Conservation (phyloP, 306 rosid species). For the Rosa persica region DNA sequence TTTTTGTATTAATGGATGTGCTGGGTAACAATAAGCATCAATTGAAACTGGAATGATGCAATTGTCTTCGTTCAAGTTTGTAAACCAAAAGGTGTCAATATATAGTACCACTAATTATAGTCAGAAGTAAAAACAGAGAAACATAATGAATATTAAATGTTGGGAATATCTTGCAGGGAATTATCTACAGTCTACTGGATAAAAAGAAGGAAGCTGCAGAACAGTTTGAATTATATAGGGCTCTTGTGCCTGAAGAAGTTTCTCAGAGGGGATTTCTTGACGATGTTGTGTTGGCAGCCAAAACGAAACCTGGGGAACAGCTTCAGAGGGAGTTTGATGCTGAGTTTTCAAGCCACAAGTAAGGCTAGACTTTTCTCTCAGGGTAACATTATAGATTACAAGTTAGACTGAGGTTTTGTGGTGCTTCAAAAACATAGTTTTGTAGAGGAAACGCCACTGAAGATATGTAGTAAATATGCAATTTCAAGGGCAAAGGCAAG, state of each 20-base stretch:
- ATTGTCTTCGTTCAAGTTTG: not conserved
- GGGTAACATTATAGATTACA: not conserved
- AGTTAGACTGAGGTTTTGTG: not conserved
- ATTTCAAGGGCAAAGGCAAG: not conserved
- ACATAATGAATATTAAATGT: not conserved
- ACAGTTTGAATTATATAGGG: conserved; percentile 69
- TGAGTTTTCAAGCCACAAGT: conserved; percentile 51
- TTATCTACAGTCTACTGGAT: conserved; percentile 74
- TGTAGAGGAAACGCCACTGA: not conserved
- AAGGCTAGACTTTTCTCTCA: conserved; percentile 2
- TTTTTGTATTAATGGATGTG: not conserved
- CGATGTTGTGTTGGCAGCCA: conserved; percentile 73
- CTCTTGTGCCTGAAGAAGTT: conserved; percentile 81
- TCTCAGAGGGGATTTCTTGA: conserved; percentile 85
- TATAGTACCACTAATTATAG: not conserved
- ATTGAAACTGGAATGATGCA: not conserved
- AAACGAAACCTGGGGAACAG: conserved; percentile 48
- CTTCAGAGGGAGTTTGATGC: conserved; percentile 54
- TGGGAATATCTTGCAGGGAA: conserved; percentile 56
- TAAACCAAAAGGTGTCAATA: not conserved
- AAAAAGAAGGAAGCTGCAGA: conserved; percentile 73
- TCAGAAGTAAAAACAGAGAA: not conserved
- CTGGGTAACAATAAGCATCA: not conserved
- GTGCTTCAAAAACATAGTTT: not conserved
- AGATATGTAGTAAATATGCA: not conserved